Evolutionary conservation across 257 asterid species (phyloP).

Genomic region (Ballota nigra): DNA sequence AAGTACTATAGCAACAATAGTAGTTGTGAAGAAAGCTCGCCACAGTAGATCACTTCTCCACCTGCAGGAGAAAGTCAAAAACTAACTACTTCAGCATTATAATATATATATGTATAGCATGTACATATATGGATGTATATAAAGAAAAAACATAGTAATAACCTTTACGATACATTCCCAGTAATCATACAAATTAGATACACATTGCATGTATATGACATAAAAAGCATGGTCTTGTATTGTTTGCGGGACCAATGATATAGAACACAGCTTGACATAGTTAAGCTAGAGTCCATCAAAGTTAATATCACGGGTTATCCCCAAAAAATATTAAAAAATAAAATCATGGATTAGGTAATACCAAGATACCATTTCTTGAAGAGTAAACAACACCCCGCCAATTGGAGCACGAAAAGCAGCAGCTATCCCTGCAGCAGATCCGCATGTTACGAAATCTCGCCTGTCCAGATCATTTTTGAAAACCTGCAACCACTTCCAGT

Average conservation of each 20-base stretch:
- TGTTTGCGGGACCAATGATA: not conserved
- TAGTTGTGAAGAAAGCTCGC: conserved; percentile 82
- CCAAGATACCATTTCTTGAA: conserved; percentile 93
- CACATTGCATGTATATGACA: not conserved
- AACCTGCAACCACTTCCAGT: conserved; percentile 66
- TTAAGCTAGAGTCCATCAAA: not conserved
- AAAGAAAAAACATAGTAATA: not conserved
- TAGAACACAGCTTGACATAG: not conserved
- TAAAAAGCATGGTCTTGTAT: not conserved
- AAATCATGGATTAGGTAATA: conserved; percentile 27
- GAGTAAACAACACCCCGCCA: conserved; percentile 81
- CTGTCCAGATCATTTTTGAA: conserved; percentile 79
- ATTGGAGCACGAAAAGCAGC: conserved; percentile 96
- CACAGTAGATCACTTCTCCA: conserved; percentile 86
- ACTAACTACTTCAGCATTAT: not conserved
- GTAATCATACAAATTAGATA: not conserved
- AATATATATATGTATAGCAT: not conserved
- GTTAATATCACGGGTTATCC: no score
- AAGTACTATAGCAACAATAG: conserved; percentile 77
- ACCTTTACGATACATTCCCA: not conserved
- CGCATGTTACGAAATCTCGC: conserved; percentile 85
- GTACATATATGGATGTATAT: not conserved
- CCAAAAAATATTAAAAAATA: no score
- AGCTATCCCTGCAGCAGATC: conserved; percentile 95
- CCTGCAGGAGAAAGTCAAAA: conserved; percentile 44